Evolutionary conservation across 805 yeast genomes (phyloP), one percentile per base, ranked within the genome.

Genomic region (Cyberlindnera galapagoensis): DNA sequence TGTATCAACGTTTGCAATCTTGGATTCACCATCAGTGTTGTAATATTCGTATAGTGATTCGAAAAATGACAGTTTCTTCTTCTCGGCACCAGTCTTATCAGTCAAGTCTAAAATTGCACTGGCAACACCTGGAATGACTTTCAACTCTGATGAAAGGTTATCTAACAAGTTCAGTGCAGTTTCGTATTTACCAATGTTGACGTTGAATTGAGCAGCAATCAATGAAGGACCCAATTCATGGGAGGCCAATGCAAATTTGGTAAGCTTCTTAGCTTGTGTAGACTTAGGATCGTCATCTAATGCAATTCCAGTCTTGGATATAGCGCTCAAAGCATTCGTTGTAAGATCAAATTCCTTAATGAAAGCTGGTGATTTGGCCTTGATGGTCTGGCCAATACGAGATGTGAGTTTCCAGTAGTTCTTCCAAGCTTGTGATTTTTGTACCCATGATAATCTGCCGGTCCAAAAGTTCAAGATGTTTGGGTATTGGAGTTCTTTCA

Each of bases 31-130:
- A 2, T 19, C 9, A n/a, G n/a, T n/a, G n/a, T n/a, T n/a, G 18
- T 30, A 30, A 13, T n/a, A 30, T 18, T 13, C 14, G 7, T 23
- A 26, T n/a, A 30, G 12, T 18, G 22, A 22, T 6, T 42, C 30
- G 28, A 70, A 54, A 13, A 69, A 45, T 3, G 47, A 48, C 2
- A 40, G 33, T 16, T 59, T 60, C 29, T 58, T 50, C 27, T 50
- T 49, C 18, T 50, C 51, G 28, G 69, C 58, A 26, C 69, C 66
- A 26, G 65, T 52, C 9, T 51, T 38, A 40, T 72, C 79, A 49
- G 70, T 74, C 6, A 78, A 47, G 10, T 71, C 60, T 8, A 69
- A 59, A 18, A 76, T 53, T 5, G 68, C 55, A 18, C 75, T 72
- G 24, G 70, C 59, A 27, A 80, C 49, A 4, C 73, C 71, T 3